These are phyloP conservation scores for Lentinula raphanica DNA, from an alignment of 768 basidiomycete genomes.

Conservation along the genomic window DNA sequence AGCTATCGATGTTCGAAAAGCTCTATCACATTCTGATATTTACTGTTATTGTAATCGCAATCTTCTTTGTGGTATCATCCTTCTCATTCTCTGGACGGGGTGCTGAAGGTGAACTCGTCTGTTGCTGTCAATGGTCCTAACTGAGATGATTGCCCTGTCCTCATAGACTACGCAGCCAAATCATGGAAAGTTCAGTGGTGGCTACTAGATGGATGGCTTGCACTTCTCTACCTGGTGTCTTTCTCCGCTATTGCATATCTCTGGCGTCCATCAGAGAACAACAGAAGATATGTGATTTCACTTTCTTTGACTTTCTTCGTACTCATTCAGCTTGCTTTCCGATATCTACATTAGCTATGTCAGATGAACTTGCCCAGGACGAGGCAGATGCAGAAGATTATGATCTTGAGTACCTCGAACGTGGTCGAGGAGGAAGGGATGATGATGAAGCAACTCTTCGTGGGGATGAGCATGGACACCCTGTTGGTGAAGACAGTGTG, in stretches of 20 bases:
- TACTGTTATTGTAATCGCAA: conserved; percentile 73
- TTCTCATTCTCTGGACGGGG: conserved; percentile 87
- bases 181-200: conserved; percentile 93
- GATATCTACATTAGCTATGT: conserved; percentile 80
- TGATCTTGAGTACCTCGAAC: conserved; percentile 72
- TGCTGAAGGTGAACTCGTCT: conserved; percentile 64
- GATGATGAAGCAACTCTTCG: conserved; percentile 74
- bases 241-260: conserved; percentile 82
- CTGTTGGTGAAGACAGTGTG: conserved; percentile 58
- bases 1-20: conserved; percentile 82
- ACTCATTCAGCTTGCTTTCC: conserved; percentile 18
- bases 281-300: conserved; percentile 65
- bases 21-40: conserved; percentile 81
- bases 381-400: conserved; percentile 93
- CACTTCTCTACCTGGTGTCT: conserved; percentile 77
- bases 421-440: conserved; percentile 44
- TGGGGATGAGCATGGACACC: conserved; percentile 47
- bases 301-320: conserved; percentile 6
- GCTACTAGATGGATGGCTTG: conserved; percentile 92
- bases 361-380: conserved; percentile 92
- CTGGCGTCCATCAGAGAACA: conserved; percentile 90
- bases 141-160: background rate
- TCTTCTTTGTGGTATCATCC: conserved; percentile 91
- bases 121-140: background rate
- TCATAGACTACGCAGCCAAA: conserved; percentile 81